These are phyloP conservation scores for Cordyceps farinosa DNA, from an alignment of 2,329 filamentous ascomycete species.

Conservation along the genomic window DNA sequence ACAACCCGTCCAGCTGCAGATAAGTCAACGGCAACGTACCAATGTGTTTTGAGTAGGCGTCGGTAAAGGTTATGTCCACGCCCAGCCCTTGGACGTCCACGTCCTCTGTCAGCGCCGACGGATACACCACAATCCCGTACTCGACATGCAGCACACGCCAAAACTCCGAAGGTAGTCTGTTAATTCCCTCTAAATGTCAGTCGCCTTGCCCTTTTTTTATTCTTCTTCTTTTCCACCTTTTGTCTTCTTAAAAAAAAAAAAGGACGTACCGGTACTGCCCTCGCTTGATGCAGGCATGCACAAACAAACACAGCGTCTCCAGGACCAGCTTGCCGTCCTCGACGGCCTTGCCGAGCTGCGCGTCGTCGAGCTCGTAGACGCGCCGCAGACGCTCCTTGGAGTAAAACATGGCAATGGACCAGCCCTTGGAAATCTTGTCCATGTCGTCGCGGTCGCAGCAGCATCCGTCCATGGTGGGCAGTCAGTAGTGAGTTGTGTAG, in stretches of 20 bases:
- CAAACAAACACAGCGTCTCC: slow-evolving; percentile 39
- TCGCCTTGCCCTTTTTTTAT: not conserved
- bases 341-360: slow-evolving; percentile 31
- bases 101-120: slow-evolving; percentile 36
- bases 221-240: not conserved
- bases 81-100: slow-evolving; percentile 32
- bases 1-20: too few species aligned
- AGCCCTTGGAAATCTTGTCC: slow-evolving; percentile 35
- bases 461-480: slow-evolving; percentile 23
- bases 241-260: not conserved
- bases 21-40: slow-evolving; percentile 24
- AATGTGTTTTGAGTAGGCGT: slow-evolving; percentile 36
- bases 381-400: slow-evolving; percentile 33
- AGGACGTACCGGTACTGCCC: slow-evolving; percentile 34
- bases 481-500: too few species aligned
- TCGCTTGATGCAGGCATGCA: slow-evolving; percentile 36
- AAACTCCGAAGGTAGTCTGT: slow-evolving; percentile 36
- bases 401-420: slow-evolving; percentile 36
- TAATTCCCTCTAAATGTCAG: not conserved
- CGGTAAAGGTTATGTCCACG: slow-evolving; percentile 35
- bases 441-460: slow-evolving; percentile 29
- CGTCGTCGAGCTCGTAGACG: slow-evolving; percentile 31
- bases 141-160: slow-evolving; percentile 37
- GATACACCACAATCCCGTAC: slow-evolving; percentile 40
- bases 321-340: slow-evolving; percentile 34